phyloP scores from a whole-genome alignment of 73 alveolate genomes.

The Paramecium sexaurelia region DNA sequence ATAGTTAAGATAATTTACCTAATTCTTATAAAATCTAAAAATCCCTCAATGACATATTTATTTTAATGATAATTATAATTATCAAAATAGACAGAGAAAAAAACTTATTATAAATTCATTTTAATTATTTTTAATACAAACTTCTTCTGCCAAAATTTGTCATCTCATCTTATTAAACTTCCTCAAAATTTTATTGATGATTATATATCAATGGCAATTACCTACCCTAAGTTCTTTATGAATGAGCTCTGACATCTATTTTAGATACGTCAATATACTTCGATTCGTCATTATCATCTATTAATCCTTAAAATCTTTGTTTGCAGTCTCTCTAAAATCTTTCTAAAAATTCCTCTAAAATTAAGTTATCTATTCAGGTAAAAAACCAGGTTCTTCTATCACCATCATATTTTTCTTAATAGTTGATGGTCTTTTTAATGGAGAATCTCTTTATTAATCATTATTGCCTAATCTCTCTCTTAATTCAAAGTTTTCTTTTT shows the following conservation, averaged over 20 bases:
- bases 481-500: conserved; percentile 55
- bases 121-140: conserved; percentile 18
- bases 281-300: background rate
- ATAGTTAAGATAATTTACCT: background rate
- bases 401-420: background rate
- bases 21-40: conserved; percentile 47
- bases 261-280: background rate
- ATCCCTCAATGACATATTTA: conserved; percentile 46
- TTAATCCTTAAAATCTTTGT: background rate
- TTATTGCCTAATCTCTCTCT: conserved; percentile 37
- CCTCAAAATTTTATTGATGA: background rate
- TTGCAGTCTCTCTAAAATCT: background rate
- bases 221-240: background rate
- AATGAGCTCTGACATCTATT: conserved; percentile 13
- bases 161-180: conserved; percentile 25
- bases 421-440: background rate
- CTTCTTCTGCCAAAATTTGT: conserved; percentile 58
- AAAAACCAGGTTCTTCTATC: background rate
- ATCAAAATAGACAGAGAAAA: background rate
- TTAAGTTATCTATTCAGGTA: conserved; percentile 33
- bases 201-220: background rate
- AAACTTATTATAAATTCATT: background rate
- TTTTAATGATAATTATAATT: background rate
- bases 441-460: background rate
- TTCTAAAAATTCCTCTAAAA: background rate